Conservation (phyloP, 2,329 filamentous ascomycete species). For the Sporothrix pseudoabietina region DNA sequence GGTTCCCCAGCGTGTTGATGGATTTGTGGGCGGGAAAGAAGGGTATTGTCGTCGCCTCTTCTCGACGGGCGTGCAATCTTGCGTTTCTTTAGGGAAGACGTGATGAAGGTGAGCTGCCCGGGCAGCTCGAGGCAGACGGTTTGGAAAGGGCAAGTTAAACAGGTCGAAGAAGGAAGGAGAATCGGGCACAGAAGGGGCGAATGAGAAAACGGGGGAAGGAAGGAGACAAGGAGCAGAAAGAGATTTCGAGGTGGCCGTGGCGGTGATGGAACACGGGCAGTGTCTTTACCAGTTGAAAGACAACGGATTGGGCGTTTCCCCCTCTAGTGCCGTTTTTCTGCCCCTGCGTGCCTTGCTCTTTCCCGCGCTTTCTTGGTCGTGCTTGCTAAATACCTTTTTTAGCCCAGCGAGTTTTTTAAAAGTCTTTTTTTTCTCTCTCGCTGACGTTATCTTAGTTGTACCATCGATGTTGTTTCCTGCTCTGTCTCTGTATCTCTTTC, state of each 20-base stretch:
- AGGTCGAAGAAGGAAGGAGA: not conserved
- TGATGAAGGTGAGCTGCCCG: slow-evolving; percentile 69
- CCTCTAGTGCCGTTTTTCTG: slow-evolving; percentile 8
- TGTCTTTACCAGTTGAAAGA: slow-evolving; percentile 16
- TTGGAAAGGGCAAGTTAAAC: slow-evolving; percentile 21
- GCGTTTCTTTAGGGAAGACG: slow-evolving; percentile 74
- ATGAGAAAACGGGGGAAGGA: slow-evolving; percentile 9
- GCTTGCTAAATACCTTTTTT: not conserved
- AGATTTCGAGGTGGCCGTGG: slow-evolving; percentile 21
- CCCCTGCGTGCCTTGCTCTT: slow-evolving; percentile 10
- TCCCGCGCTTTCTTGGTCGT: slow-evolving; percentile 8
- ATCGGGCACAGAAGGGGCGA: slow-evolving; percentile 6
- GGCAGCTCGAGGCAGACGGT: slow-evolving; percentile 55
- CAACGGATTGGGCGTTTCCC: slow-evolving; percentile 24
- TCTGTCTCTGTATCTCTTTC: not conserved
- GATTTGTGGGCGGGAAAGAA: slow-evolving; percentile 35
- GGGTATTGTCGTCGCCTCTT: slow-evolving; percentile 44
- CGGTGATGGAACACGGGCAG: slow-evolving; percentile 22
- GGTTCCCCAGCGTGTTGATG: slow-evolving; percentile 18
- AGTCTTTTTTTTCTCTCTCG: not conserved
- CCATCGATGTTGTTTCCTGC: not conserved
- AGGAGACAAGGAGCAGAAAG: slow-evolving; percentile 15
- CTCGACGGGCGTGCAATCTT: slow-evolving; percentile 58
- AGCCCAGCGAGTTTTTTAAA: not conserved
- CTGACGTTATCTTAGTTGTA: not conserved